phyloP scores from a whole-genome alignment of 768 basidiomycete species.

The Amanita rimosa region DNA sequence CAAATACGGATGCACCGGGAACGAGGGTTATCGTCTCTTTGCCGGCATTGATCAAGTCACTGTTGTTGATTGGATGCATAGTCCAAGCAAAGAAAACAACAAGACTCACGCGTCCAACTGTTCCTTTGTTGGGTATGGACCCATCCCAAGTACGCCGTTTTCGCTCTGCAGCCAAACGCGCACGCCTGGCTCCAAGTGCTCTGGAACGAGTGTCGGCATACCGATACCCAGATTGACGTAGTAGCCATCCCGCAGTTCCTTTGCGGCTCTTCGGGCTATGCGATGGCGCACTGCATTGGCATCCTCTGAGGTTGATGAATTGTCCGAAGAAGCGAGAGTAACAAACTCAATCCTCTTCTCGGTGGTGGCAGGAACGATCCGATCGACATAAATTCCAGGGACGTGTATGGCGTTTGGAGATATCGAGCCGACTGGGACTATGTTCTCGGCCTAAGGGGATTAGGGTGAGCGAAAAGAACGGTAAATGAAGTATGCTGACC shows the following conservation, averaged over 20 bases:
- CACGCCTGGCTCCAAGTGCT: slow-evolving; percentile 60
- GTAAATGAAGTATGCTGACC: slow-evolving; percentile 22
- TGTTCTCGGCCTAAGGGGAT: slow-evolving; percentile 65
- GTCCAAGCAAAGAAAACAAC: not conserved
- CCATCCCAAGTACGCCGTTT: slow-evolving; percentile 85
- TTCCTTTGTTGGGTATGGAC: slow-evolving; percentile 77
- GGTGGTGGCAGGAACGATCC: slow-evolving; percentile 69
- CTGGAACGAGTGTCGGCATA: slow-evolving; percentile 84
- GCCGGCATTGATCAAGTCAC: slow-evolving; percentile 89
- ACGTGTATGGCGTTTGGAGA: slow-evolving; percentile 77
- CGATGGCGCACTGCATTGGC: slow-evolving; percentile 53
- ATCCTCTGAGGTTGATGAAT: slow-evolving; percentile 17
- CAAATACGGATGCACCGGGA: slow-evolving; percentile 87
- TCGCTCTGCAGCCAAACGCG: slow-evolving; percentile 88
- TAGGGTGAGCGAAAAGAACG: slow-evolving; percentile 1
- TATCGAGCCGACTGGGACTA: slow-evolving; percentile 74
- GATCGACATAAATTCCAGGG: slow-evolving; percentile 81
- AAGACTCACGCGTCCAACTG: slow-evolving; percentile 64
- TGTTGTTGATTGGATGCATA: slow-evolving; percentile 16
- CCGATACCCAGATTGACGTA: slow-evolving; percentile 88
- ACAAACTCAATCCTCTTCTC: slow-evolving; percentile 71
- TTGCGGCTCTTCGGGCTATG: slow-evolving; percentile 80
- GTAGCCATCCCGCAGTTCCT: slow-evolving; percentile 80
- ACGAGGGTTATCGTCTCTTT: slow-evolving; percentile 91
- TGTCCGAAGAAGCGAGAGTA: slow-evolving; percentile 49